Evolutionary conservation across 257 asterid genomes (phyloP).

Genomic region (Solanum pimpinellifolium): DNA sequence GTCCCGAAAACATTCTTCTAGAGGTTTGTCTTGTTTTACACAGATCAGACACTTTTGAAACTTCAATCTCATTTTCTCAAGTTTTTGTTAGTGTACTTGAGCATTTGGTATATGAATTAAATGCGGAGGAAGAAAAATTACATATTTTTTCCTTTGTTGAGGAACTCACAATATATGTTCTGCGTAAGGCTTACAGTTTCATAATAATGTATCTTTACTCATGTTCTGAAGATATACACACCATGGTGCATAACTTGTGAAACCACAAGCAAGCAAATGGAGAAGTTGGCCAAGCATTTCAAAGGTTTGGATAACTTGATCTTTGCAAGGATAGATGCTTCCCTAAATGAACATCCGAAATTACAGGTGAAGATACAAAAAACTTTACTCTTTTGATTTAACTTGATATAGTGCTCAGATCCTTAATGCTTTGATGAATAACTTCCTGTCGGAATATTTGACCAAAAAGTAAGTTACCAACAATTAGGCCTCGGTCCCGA

Average conservation of each 20-base stretch:
- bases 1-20: conserved; percentile 46
- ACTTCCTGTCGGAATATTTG: not conserved
- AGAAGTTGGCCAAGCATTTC: conserved; percentile 96
- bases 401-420: not conserved
- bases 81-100: not conserved
- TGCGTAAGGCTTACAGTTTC: not conserved
- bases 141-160: not conserved
- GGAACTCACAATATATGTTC: not conserved
- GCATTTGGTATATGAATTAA: not conserved
- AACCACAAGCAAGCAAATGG: conserved; percentile 71
- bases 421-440: not conserved
- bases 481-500: not conserved
- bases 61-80: not conserved
- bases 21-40: conserved; percentile 42
- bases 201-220: not conserved
- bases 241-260: conserved; percentile 97
- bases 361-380: conserved; percentile 34
- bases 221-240: conserved; percentile 50
- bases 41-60: not conserved
- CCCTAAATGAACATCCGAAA: conserved; percentile 72
- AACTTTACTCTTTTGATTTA: not conserved
- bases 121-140: not conserved
- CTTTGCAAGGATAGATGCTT: conserved; percentile 85
- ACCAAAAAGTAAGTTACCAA: not conserved
- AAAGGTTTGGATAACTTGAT: conserved; percentile 62